Evolutionary conservation across 768 basidiomycete species (phyloP), one percentile per base, ranked within the genome.

Genomic region (Amanita subjunquillea): DNA sequence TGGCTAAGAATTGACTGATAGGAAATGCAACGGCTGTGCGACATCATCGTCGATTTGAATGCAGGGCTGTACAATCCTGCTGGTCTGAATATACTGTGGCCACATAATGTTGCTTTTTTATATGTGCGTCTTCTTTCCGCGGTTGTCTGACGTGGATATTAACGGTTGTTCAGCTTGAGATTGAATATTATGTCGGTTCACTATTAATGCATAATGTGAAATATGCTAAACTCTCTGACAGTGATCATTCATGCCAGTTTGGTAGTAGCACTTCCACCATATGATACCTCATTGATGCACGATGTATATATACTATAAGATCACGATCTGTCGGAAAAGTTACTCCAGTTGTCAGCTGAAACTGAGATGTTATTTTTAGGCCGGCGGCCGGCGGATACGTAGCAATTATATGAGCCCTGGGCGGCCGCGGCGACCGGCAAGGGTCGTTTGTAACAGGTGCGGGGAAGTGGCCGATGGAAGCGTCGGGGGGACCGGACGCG

Each of bases 71-170:
- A 84, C 71, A 92, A 97, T 62, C 87, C 89, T 0, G 81, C 74
- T 6, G 96, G 96, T 1, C 68, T 99, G 59, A 87, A 92, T 58
- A 79, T 98, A 39, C 70, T 93, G 13, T 90, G 86, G 79, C 96
- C 96, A 1, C 72, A 80, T 43, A 76, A 78, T 60, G 85, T 87
- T 51, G 96, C 88, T 0, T 93, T 94, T 65, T 74, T 97, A 59
- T 99, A 87, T 69, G 95, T 97, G 64, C 68, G 94, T 86, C 23
- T 42, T 42, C 17, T 42, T 45, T 23, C 7, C 25, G 25, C n/a
- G 23, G 27, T n/a, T 17, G 32, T 45, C 12, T 42, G 32, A 30
- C n/a, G 22, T 6, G 34, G 44, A 23, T 13, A 20, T 29, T 44
- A 29, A 42, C 15, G 30, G 30, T 2, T 20, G 4, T 37, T 17